These are phyloP conservation scores for Mycothermus thermophilus DNA, from an alignment of 495 filamentous ascomycete genomes.

Conservation along the genomic window DNA sequence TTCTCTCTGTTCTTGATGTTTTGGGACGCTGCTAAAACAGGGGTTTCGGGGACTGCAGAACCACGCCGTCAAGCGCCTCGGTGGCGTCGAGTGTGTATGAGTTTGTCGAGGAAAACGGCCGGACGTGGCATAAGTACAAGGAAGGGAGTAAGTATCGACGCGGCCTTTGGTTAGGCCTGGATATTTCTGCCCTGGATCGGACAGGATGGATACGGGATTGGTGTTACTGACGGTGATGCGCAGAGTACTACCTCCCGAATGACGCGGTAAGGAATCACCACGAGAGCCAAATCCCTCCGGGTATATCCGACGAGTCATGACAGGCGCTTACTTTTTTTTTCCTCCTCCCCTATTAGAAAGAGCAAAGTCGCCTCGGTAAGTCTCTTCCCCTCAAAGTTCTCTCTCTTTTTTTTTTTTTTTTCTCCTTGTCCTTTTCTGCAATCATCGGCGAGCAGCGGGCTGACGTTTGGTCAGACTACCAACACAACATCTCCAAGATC, in stretches of 20 bases:
- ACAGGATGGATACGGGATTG: too few species aligned
- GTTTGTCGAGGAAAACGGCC: conserved; percentile 19
- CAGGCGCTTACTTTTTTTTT: too few species aligned
- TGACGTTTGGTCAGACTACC: conserved; percentile 25
- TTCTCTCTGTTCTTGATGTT: too few species aligned
- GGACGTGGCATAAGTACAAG: conserved; percentile 25
- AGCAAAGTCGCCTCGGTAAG: conserved; percentile 33
- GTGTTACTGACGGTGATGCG: neutral
- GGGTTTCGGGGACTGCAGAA: too few species aligned
- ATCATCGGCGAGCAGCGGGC: too few species aligned
- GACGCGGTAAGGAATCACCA: conserved; percentile 20
- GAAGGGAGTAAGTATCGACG: conserved; percentile 25
- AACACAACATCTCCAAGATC: conserved; percentile 33
- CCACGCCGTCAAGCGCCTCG: conserved; percentile 4
- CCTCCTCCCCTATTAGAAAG: conserved; percentile 16
- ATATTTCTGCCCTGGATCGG: too few species aligned
- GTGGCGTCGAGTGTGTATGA: conserved; percentile 8
- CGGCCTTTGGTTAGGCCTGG: too few species aligned
- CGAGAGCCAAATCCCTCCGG: too few species aligned
- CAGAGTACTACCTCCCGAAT: conserved; percentile 21
- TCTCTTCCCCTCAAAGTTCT: neutral
- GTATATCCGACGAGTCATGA: too few species aligned
- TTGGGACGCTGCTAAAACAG: too few species aligned
- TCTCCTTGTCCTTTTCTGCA: too few species aligned
- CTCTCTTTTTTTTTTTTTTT: neutral